Percentiles rank a stretch among this genome's conserved stretches.
These are phyloP conservation scores for Pseudocercospora macadamiae DNA, from an alignment of 2,329 filamentous ascomycete genomes.

Conservation along the genomic window DNA sequence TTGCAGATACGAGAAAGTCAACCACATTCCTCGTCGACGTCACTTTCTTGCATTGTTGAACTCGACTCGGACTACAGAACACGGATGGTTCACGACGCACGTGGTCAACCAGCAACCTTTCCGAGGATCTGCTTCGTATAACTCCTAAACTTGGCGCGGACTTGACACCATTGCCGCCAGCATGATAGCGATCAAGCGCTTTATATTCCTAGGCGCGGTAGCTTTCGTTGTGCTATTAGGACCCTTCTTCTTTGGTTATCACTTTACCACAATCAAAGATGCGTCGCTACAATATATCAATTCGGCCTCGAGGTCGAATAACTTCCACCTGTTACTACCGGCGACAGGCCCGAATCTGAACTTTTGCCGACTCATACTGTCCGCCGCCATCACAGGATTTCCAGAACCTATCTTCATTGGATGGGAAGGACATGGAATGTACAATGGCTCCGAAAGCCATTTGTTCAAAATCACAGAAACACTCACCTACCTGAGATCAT, in stretches of 20 bases:
- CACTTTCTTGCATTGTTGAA: background rate
- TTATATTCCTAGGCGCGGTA: constrained; percentile 18
- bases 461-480: constrained; percentile 36
- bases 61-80: background rate
- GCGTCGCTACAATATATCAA: constrained; percentile 19
- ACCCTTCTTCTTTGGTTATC: constrained; percentile 27
- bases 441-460: constrained; percentile 39
- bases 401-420: constrained; percentile 33
- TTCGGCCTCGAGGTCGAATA: constrained; percentile 13
- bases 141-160: background rate
- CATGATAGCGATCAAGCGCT: constrained; percentile 21
- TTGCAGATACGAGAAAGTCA: background rate
- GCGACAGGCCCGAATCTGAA: constrained; percentile 24
- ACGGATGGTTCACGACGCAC: background rate
- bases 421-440: constrained; percentile 30
- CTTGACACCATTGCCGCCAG: background rate
- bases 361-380: constrained; percentile 27
- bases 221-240: constrained; percentile 19
- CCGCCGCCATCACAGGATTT: constrained; percentile 31
- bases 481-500: constrained; percentile 30
- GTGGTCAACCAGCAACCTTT: background rate
- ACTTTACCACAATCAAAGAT: constrained; percentile 23
- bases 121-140: background rate
- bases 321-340: constrained; percentile 26
- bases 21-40: background rate